phyloP scores from a whole-genome alignment of 352 stramenopile species.

The Phytophthora meadii region DNA sequence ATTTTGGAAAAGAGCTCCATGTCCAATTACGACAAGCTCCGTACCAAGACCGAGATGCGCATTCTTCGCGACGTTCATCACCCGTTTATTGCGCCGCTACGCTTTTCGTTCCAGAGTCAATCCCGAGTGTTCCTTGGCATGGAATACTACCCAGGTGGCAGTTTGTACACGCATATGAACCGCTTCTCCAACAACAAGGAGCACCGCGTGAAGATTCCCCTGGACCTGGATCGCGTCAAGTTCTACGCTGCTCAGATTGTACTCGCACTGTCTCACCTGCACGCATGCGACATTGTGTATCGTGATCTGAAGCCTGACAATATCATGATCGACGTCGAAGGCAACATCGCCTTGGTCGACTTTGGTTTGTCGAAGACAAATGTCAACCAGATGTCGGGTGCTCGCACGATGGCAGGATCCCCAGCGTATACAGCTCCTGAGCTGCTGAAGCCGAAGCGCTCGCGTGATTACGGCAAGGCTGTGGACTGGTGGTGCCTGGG shows the following conservation, averaged over 20 bases:
- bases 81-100: slow-evolving; percentile 93
- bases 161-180: slow-evolving; percentile 92
- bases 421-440: slow-evolving; percentile 85
- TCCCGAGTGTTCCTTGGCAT: slow-evolving; percentile 85
- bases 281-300: slow-evolving; percentile 96
- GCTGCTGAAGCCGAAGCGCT: slow-evolving; percentile 84
- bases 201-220: slow-evolving; percentile 86
- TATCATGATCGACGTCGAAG: slow-evolving; percentile 94
- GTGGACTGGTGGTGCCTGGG: slow-evolving; percentile 91
- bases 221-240: slow-evolving; percentile 79
- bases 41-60: slow-evolving; percentile 92
- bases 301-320: slow-evolving; percentile 97
- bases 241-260: slow-evolving; percentile 95
- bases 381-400: slow-evolving; percentile 83
- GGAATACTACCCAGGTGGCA: slow-evolving; percentile 87
- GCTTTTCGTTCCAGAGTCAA: slow-evolving; percentile 87
- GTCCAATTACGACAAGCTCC: slow-evolving; percentile 92
- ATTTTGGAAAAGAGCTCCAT: slow-evolving; percentile 93
- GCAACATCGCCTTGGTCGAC: slow-evolving; percentile 95
- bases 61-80: slow-evolving; percentile 92
- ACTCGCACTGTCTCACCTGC: slow-evolving; percentile 90
- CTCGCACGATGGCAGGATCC: slow-evolving; percentile 87
- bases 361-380: slow-evolving; percentile 95
- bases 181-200: slow-evolving; percentile 92
- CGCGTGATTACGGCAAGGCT: slow-evolving; percentile 87